These are phyloP conservation scores for Telfairia occidentalis DNA, from an alignment of 331 rosid species.

Conservation along the genomic window DNA sequence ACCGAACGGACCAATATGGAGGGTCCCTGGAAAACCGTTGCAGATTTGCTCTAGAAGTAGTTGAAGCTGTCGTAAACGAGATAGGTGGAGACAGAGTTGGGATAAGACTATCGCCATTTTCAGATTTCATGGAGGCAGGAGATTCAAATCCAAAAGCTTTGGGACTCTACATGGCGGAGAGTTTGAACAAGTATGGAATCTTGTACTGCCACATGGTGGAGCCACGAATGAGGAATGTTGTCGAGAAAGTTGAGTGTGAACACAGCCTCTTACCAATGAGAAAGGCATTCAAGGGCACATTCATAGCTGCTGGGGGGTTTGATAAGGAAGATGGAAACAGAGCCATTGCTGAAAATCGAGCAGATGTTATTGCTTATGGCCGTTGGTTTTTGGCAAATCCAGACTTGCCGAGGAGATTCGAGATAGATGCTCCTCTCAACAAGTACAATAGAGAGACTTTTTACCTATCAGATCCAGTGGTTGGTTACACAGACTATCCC, in stretches of 20 bases:
- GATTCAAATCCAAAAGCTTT: conserved; percentile 54
- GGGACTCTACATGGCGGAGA: conserved; percentile 44
- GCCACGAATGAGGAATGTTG: conserved; percentile 41
- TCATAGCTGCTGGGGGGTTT: conserved; percentile 57
- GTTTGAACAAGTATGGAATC: conserved; percentile 42
- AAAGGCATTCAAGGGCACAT: conserved; percentile 67
- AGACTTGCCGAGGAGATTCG: conserved; percentile 57
- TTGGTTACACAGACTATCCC: conserved; percentile 68
- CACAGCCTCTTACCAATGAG: conserved; percentile 49
- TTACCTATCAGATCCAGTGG: conserved; percentile 31
- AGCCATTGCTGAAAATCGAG: conserved; percentile 33
- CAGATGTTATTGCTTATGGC: conserved; percentile 62
- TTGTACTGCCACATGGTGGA: conserved; percentile 62
- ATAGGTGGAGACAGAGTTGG: conserved; percentile 69
- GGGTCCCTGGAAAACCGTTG: conserved; percentile 71
- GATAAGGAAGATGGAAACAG: conserved; percentile 43
- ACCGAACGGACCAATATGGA: conserved; percentile 60
- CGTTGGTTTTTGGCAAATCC: conserved; percentile 67
- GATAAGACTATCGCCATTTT: conserved; percentile 60
- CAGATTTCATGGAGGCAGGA: conserved; percentile 27
- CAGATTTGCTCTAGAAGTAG: conserved; percentile 46
- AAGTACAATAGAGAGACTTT: conserved; percentile 45
- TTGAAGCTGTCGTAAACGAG: conserved; percentile 55
- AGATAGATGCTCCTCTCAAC: conserved; percentile 48
- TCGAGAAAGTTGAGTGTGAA: conserved; percentile 16